Base-by-base conservation (phyloP, 257 asterid species). In the Leptodermis oblonga region DNA sequence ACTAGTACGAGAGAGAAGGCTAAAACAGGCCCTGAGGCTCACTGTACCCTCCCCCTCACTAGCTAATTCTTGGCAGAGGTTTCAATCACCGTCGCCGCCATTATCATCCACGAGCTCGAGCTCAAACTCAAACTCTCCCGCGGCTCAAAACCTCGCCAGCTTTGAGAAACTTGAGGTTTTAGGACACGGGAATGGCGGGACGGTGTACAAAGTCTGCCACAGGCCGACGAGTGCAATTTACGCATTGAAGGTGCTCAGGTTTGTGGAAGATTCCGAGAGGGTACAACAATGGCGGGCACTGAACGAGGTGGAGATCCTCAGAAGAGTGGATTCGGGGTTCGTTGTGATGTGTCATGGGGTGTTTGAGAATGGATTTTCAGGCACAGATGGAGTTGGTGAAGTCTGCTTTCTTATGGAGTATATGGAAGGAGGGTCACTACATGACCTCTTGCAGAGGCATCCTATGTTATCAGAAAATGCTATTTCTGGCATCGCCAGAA, bases 101-200 rank as follows among this genome's bases (percentile, higher is more conserved):
- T 82, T 86, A 43, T 80, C 80, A 20, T 10, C 80, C 25, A 63
- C 69, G 30, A 68, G 45, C 48, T 76, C 82, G 22, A 49, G 8
- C 28, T 10, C 80, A 11, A 67, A 69, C 33, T 63, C 69, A 25
- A 69, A 39, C 49, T 78, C 83, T 25, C 76, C 78, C 4, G 51
- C 52, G 45, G 61, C 49, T 20, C 67, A 73, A 12, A n/a, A 69
- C 72, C 80, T 78, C 13, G 54, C 82, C 0, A 72, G 77, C 71
- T 77, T 82, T 46, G 75, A 75, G 74, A 79, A 75, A 52, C 78
- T 85, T 55, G 74, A 67, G 0, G 72, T 80, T 34, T 68, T 85
- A 23, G 86, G 90, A 0, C 79, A 75, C 20, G 83, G 90, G 26
- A 70, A 67, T 31, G 85, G 78, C 3, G 88, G 88, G 67, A 83